Evolutionary conservation across 345 rosid genomes (phyloP), one percentile per base, ranked within the genome.

Genomic region (Nasturtium officinale): DNA sequence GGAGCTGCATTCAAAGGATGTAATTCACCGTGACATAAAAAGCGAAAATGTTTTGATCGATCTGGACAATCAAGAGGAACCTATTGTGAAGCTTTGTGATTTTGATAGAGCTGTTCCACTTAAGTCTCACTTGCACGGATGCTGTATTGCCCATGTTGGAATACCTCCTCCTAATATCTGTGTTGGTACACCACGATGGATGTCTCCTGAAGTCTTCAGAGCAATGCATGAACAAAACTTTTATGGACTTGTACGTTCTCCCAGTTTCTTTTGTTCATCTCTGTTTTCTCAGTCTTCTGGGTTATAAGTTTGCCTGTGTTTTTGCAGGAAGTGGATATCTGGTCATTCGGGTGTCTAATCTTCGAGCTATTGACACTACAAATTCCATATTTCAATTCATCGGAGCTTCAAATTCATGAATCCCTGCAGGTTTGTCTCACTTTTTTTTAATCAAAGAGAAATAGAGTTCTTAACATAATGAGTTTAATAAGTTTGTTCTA

Each of bases 181-280:
- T 84, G 98, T 95, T 45, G 99, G 99, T 76, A 95, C 98, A 4
- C 98, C 99, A 5, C 89, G 98, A 7, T 95, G 99, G 98, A 92
- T 95, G 97, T 97, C 98, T 63, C 99, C 99, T 8, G 99, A 95
- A 80, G 98, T 95, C 71, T 71, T 91, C 53, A 82, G 52, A 68
- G 83, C 98, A 55, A 88, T 88, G 97, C 83, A 86, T 64, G 81
- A 89, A 50, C 84, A 33, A 4, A 82, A 54, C 60, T 54, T 18
- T 12, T 95, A 91, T 45, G 97, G 99, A 69, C 79, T 95, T 83
- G 99, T 91, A 86, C 67, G 82, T 67, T 65, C 58, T 76, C 61
- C 5, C 40, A 26, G 5, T 7, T n/a, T 37, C 26, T 9, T 3
- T 25, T 43, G 57, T 52, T 71, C 53, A 53, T 54, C 65, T 48